Evolutionary conservation across 306 rosid species (phyloP), one percentile per base, ranked within the genome.

Genomic region (Ormosia emarginata): DNA sequence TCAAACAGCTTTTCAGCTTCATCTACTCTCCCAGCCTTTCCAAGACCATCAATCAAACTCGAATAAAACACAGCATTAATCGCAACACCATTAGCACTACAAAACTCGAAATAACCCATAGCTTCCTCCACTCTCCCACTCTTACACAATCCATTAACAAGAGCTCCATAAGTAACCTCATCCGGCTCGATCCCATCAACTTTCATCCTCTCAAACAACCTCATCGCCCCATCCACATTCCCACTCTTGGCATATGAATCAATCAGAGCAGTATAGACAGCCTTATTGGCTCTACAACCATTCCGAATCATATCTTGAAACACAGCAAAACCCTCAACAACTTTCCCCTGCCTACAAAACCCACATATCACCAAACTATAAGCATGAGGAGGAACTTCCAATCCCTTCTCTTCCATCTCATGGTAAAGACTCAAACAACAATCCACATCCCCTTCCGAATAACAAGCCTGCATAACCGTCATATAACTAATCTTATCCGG

Each of bases 121-220:
- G 97, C 99, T 67, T 93, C 97, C 77, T 95, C 94, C 58, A 95
- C 24, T 73, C 89, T 95, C 84, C 94, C 97, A 49, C 89, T 77
- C 87, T 88, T 95, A 67, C 97, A 92, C 73, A 95, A 83, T 11
- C 98, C 99, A 82, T 90, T 90, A 33, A 95, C 89, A 12, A 95
- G 44, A 63, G 94, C 96, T 49, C 97, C 92, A 56, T 89, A 93
- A 6, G 98, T 93, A 58, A 93, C 91, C 74, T 91, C 96, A 84
- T 94, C 99, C 18, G 96, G 92, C 43, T 87, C 84, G 32, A 91
- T 78, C 69, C 90, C 88, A 37, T 94, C 92, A 36, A 33, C 34
- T 77, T 87, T 88, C 93, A 94, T 91, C 85, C 91, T 85, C 88
- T 87, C 89, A 40, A 94, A 90, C 76, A 91, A 81, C 75, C 84